Base-by-base conservation (phyloP, 768 basidiomycete species). In the Mycena metata region DNA sequence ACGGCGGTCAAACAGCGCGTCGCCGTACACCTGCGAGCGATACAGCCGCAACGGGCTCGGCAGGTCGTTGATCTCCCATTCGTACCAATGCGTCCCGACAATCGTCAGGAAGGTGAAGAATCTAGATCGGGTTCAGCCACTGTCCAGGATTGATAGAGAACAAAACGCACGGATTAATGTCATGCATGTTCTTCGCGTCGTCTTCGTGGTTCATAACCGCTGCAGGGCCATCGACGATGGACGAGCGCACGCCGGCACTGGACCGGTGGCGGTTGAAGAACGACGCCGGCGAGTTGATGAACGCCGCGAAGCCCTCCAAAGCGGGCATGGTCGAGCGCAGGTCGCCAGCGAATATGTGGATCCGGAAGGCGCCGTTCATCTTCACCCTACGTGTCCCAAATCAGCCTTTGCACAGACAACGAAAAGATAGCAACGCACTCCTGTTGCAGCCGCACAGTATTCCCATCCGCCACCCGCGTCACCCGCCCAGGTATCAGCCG, bases 351-450 rank as follows among this genome's bases (percentile, higher is more conserved):
- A 72, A 72, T 2, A 72, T 47, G n/a, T 72, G 67, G 42, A 72
- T 72, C 42, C 70, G 67, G 70, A 72, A 72, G 17, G 70, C 70
- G 42, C 70, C 70, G 61, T 72, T 72, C 70, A 72, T 72, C 60
- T 72, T 72, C 49, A 72, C 67, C 58, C 70, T 72, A 23, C 43
- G 12, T 3, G 16, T 10, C 5, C n/a, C 47, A 39, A 9, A 21
- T 71, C 52, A 67, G 63, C 6, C 16, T 8, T 5, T 5, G 39
- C 6, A 7, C 0, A 12, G n/a, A 4, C 8, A 30, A 45, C 17
- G 30, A 26, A 59, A 10, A 17, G 24, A 52, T 3, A 30, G 4
- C 12, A 2, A 69, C 70, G 21, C 55, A 72, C 70, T 72, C 70
- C 45, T 72, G 70, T 55, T 69, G 64, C 33, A 72, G 43, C n/a